A percentile compares a stretch with the other conserved stretches of the same genome.
Evolutionary conservation across 2,329 filamentous ascomycete species (phyloP).

Genomic region (Apiospora rasikravindrae): DNA sequence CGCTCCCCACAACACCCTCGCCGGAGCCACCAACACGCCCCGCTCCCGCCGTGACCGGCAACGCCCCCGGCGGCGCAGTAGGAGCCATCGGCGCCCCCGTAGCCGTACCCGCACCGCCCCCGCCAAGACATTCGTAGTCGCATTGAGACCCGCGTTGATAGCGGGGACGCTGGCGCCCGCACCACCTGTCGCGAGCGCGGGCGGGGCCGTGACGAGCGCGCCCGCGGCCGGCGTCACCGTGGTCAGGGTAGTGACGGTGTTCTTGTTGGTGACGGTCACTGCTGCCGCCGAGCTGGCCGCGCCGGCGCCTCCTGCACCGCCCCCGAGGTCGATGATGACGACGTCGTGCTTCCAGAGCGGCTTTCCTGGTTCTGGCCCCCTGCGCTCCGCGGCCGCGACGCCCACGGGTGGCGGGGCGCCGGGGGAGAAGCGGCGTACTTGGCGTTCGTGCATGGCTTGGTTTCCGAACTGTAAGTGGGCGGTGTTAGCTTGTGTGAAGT

Average conservation of each 20-base stretch:
- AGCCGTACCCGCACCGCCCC: neutral
- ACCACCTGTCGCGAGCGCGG: neutral
- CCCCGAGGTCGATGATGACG: neutral
- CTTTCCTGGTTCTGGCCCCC: neutral
- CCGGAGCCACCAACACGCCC: neutral
- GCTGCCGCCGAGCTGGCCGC: neutral
- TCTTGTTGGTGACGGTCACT: slow-evolving; percentile 16
- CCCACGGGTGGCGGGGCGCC: too few species aligned
- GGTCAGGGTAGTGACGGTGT: slow-evolving; percentile 7
- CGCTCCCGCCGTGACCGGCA: slow-evolving; percentile 13
- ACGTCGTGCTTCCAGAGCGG: slow-evolving; percentile 6
- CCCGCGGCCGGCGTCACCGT: slow-evolving; percentile 13
- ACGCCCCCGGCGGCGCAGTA: neutral
- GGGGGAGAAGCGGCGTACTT: neutral
- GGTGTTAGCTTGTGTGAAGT: neutral
- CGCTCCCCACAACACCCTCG: neutral
- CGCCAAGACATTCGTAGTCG: neutral
- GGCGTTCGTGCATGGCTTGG: slow-evolving; percentile 1
- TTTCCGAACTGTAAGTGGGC: neutral
- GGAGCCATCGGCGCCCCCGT: neutral
- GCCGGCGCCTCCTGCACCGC: neutral
- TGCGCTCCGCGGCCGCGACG: neutral
- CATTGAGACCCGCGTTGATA: neutral
- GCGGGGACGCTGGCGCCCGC: neutral
- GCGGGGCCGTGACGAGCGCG: neutral